A percentile compares a stretch with the other conserved stretches of the same genome.
phyloP scores from a whole-genome alignment of 495 filamentous ascomycete genomes.

The Neurospora pannonica region DNA sequence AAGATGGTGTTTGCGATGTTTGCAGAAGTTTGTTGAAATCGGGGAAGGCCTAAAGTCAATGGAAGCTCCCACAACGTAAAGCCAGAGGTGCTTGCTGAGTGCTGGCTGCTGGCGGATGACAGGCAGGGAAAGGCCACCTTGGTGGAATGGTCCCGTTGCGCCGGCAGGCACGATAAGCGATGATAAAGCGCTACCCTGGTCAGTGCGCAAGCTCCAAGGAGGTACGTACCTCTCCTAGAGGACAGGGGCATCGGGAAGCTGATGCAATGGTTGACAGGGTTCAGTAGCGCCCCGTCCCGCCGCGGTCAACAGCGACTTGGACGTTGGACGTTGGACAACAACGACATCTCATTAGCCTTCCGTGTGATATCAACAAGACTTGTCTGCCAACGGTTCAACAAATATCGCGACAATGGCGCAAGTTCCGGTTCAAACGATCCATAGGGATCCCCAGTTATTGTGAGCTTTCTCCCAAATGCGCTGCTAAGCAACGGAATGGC shows the following conservation, averaged over 20 bases:
- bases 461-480: conserved; percentile 28
- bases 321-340: neutral
- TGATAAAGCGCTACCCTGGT: neutral
- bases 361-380: neutral
- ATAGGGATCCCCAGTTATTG: conserved; percentile 98
- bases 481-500: conserved; percentile 1
- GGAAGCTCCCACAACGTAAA: neutral
- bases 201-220: neutral
- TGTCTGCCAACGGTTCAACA: neutral
- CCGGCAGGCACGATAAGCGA: neutral
- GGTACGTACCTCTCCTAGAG: neutral
- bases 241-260: neutral
- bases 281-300: neutral
- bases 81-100: neutral
- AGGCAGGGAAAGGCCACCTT: conserved; percentile 5
- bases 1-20: neutral
- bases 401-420: conserved; percentile 59
- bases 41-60: neutral
- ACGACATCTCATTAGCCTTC: conserved; percentile 1
- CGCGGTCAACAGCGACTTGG: neutral
- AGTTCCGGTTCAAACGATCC: conserved; percentile 85
- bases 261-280: conserved; percentile 3
- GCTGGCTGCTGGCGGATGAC: neutral
- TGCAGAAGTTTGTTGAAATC: neutral
- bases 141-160: neutral